Conservation (phyloP, 805 yeast species). For the Candida endomychidarum region DNA sequence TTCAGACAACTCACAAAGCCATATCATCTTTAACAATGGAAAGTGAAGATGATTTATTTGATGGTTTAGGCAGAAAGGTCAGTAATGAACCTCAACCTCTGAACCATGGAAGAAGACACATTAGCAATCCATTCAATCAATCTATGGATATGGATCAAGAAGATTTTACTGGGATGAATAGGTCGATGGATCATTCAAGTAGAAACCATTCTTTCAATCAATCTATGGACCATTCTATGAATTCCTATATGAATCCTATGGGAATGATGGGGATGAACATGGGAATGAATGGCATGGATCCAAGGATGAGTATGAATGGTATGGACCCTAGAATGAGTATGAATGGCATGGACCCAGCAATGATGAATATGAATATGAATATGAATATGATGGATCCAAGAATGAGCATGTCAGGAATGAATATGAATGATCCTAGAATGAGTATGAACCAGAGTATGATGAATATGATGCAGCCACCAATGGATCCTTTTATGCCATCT, state of each 20-base stretch:
- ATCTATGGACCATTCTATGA: not conserved
- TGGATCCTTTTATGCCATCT: constrained; percentile 13
- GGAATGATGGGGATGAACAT: constrained; percentile 4
- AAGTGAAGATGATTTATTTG: constrained; percentile 16
- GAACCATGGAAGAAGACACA: constrained; percentile 3
- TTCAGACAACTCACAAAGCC: no score
- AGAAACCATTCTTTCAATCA: not conserved
- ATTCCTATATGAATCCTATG: constrained; percentile 4
- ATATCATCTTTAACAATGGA: not conserved
- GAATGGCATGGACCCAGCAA: constrained; percentile 5
- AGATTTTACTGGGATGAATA: no score
- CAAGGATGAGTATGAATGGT: constrained; percentile 1
- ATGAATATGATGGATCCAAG: constrained; percentile 5
- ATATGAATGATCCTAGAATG: constrained; percentile 7
- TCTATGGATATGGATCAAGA: not conserved
- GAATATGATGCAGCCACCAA: constrained; percentile 6
- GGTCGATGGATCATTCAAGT: not conserved
- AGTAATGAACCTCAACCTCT: constrained; percentile 2
- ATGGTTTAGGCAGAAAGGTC: not conserved
- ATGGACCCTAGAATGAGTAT: not conserved
- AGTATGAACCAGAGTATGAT: constrained; percentile 5
- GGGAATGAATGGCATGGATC: constrained; percentile 6
- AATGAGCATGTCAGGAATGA: constrained; percentile 5
- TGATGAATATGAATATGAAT: constrained; percentile 4
- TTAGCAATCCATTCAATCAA: constrained; percentile 3